A percentile compares a stretch with the other conserved stretches of the same genome.
These are phyloP conservation scores for Collybiopsis confluens DNA, from an alignment of 768 basidiomycete species.

Conservation along the genomic window DNA sequence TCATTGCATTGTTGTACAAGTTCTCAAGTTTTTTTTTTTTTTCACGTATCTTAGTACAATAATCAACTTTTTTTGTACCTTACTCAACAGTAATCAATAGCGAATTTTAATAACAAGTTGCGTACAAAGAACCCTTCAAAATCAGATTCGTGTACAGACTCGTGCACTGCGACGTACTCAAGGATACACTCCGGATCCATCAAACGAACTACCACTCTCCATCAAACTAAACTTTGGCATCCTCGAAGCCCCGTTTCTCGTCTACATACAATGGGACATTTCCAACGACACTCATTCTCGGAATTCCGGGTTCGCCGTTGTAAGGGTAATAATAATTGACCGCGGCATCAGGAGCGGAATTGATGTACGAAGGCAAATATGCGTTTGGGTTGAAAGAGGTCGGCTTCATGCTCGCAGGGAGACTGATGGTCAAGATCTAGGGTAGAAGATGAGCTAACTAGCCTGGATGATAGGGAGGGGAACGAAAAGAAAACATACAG, in stretches of 20 bases:
- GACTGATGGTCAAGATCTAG: constrained; percentile 35
- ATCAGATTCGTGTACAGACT: too few species aligned
- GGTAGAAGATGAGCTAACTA: not conserved
- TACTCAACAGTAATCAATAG: too few species aligned
- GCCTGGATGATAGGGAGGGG: not conserved
- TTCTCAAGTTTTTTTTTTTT: too few species aligned
- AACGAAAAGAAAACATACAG: constrained; percentile 23
- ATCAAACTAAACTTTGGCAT: constrained; percentile 3
- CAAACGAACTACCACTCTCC: too few species aligned
- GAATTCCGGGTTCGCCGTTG: constrained; percentile 21
- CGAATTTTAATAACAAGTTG: too few species aligned
- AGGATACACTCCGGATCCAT: too few species aligned
- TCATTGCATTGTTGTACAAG: too few species aligned
- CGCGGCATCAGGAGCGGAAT: constrained; percentile 29
- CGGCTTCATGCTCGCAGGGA: constrained; percentile 26
- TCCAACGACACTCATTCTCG: constrained; percentile 27
- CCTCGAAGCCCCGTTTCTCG: constrained; percentile 21
- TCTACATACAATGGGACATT: constrained; percentile 41
- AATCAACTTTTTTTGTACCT: too few species aligned
- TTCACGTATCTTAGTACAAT: too few species aligned
- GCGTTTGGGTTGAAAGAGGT: constrained; percentile 38
- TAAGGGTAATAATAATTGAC: constrained; percentile 25
- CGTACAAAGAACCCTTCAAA: too few species aligned
- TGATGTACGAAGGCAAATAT: constrained; percentile 41
- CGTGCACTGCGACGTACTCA: too few species aligned